These are phyloP conservation scores for Kingdonia uniflora DNA, from an alignment of 164 flowering plant genomes.

Conservation along the genomic window DNA sequence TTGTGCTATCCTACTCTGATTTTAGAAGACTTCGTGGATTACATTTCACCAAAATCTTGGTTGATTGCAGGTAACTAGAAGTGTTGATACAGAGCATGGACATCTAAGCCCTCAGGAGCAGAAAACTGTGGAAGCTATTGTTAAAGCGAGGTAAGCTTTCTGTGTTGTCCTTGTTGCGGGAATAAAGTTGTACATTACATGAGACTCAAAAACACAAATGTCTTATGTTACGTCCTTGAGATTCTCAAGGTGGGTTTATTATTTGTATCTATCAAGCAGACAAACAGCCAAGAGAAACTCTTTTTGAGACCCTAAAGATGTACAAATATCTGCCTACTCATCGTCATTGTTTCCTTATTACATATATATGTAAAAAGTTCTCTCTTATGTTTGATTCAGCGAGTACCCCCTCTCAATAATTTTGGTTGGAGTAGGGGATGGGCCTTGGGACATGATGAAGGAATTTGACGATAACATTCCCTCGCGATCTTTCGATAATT, in stretches of 20 bases:
- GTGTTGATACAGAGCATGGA: constrained; percentile 72
- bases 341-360: background rate
- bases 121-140: constrained; percentile 81
- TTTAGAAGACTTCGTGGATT: no score
- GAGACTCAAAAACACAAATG: no score
- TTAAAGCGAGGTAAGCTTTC: constrained; percentile 59
- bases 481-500: constrained; percentile 38
- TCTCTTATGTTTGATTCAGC: constrained; percentile 14
- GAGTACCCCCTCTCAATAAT: constrained; percentile 39
- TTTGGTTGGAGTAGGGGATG: constrained; percentile 50
- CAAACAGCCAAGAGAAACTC: no score
- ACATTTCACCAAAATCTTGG: no score
- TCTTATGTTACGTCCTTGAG: no score
- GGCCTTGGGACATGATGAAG: constrained; percentile 45
- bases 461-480: constrained; percentile 46
- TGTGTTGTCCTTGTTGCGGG: background rate
- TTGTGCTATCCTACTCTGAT: no score
- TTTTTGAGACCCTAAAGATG: no score
- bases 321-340: background rate
- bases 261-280: no score
- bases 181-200: no score
- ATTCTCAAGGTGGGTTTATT: no score
- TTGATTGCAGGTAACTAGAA: constrained; percentile 70
- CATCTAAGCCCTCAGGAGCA: constrained; percentile 79
- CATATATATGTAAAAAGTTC: background rate